These are phyloP conservation scores for Trichoderma sp. DNA, from an alignment of 2,329 filamentous ascomycete genomes.

Conservation along the genomic window DNA sequence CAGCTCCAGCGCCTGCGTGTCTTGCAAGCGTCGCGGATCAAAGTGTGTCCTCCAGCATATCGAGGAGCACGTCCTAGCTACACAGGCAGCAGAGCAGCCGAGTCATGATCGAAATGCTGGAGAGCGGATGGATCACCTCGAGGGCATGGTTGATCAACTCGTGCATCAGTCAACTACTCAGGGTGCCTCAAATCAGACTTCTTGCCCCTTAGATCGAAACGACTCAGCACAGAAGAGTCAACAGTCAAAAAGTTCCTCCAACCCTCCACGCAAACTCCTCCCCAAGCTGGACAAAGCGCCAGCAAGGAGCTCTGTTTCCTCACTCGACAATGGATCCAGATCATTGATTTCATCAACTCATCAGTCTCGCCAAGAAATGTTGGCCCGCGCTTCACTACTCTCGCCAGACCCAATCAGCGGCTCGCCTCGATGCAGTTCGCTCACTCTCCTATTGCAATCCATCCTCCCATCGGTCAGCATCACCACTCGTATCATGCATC, in stretches of 20 bases:
- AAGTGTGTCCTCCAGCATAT: background rate
- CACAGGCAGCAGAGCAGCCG: background rate
- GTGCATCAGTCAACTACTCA: background rate
- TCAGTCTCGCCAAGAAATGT: background rate
- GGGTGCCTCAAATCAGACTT: background rate
- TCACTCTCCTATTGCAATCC: background rate
- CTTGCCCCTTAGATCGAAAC: background rate
- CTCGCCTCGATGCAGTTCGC: background rate
- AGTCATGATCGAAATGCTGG: background rate
- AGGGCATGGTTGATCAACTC: background rate
- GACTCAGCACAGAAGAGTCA: background rate
- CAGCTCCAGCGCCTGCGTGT: background rate
- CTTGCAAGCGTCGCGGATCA: slow-evolving; percentile 1
- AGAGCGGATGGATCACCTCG: background rate
- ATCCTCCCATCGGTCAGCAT: background rate
- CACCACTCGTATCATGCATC: slow-evolving; percentile 12
- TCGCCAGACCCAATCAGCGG: background rate
- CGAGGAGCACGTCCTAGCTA: background rate
- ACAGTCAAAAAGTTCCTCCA: background rate
- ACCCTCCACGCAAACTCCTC: background rate
- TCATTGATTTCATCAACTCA: background rate
- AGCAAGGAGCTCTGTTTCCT: background rate
- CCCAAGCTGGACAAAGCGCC: background rate
- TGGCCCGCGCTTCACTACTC: background rate
- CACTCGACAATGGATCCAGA: background rate